phyloP scores from a whole-genome alignment of 2,329 filamentous ascomycete genomes.

The Ophiocordyceps camponoti-floridani region DNA sequence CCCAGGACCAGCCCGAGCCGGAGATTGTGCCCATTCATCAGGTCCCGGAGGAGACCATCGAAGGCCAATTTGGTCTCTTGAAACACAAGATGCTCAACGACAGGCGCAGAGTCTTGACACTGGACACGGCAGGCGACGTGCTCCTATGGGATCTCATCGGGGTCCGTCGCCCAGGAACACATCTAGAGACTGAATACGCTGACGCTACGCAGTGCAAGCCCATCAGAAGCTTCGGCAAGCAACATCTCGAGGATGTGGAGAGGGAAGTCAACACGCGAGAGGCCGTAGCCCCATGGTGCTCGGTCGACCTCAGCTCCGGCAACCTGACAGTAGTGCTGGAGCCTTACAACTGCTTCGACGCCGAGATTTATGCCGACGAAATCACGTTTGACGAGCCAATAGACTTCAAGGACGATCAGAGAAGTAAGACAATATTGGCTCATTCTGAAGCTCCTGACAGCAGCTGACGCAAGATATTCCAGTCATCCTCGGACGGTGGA shows the following conservation, averaged over 20 bases:
- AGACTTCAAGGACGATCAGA: slow-evolving; percentile 81
- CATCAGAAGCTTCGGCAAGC: slow-evolving; percentile 83
- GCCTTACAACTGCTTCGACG: slow-evolving; percentile 92
- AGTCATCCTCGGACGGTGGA: slow-evolving; percentile 96
- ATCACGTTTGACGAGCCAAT: slow-evolving; percentile 53
- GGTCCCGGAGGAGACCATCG: slow-evolving; percentile 63
- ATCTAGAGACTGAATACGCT: neutral
- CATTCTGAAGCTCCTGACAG: neutral
- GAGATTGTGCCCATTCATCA: slow-evolving; percentile 44
- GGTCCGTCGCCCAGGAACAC: slow-evolving; percentile 22
- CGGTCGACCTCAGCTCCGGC: slow-evolving; percentile 83
- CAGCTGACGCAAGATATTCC: slow-evolving; percentile 7
- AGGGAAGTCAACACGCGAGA: slow-evolving; percentile 73
- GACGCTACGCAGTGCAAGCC: slow-evolving; percentile 50
- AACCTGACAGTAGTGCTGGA: slow-evolving; percentile 82
- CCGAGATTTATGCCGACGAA: slow-evolving; percentile 92
- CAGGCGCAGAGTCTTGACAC: slow-evolving; percentile 68
- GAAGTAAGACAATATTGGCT: slow-evolving; percentile 48
- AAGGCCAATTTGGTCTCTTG: slow-evolving; percentile 86
- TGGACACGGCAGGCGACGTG: slow-evolving; percentile 91
- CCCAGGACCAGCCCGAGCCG: slow-evolving; percentile 10
- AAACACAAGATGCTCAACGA: slow-evolving; percentile 90
- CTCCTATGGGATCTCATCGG: slow-evolving; percentile 85
- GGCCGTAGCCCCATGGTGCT: slow-evolving; percentile 89
- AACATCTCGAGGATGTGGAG: slow-evolving; percentile 82